Evolutionary conservation across 2,329 filamentous ascomycete genomes (phyloP), one percentile per base, ranked within the genome.

Genomic region (Aspergillus fischeri): DNA sequence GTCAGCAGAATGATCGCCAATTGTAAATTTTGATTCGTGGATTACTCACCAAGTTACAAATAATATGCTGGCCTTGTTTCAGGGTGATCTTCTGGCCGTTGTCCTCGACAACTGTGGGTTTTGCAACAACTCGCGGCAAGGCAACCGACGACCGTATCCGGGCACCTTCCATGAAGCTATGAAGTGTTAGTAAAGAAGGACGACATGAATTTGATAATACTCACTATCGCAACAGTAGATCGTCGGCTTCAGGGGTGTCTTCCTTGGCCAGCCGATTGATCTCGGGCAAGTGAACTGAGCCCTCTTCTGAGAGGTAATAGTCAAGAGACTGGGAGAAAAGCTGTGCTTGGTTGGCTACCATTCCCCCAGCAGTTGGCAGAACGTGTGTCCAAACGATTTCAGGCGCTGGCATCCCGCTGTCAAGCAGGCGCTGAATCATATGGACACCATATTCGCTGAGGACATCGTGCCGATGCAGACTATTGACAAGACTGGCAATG

Each of bases 251-350:
- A 41, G 65, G 75, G 41, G 72, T 77, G 27, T 80, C 71, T 44
- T 74, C 65, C 45, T 75, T 73, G 1, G 82, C 80, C 11, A 84
- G 72, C 1, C 70, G 65, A 41, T 80, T 76, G 44, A 84, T 80
- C 9, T 76, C 73, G 2, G 76, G 68, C 63, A 81, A 76, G 67
- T 83, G 76, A 38, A 74, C 62, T 3, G 73, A 69, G 35, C 81
- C 81, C 21, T 77, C 76, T n/a, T 75, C 70, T 3, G 76, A 75
- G 49, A 86, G 74, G 67, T 83, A 85, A 66, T 80, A 83, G 63
- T 85, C 83, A 51, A 86, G 67, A 27, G 77, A 81, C 60, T 85
- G 83, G 0, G 75, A 79, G 63, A 85, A 84, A 24, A 85, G 77
- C 57, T 84, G 81, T 7, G 80, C 81, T 64, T 85, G 83, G 56